Base-by-base conservation (phyloP, 306 rosid genomes). In the Quillaja saponaria region DNA sequence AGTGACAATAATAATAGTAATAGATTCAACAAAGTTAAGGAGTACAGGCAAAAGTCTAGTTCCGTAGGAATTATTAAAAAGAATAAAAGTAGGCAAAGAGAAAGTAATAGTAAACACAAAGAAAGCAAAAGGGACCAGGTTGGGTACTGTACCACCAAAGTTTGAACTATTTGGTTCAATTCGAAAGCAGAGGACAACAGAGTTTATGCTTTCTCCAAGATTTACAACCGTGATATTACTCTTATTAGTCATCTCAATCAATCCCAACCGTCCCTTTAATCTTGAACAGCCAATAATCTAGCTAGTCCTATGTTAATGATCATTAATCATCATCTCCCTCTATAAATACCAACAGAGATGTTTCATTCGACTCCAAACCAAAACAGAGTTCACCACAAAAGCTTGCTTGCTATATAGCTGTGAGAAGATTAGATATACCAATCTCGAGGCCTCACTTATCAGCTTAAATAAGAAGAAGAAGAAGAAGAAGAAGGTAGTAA, bases 171-270 rank as follows among this genome's bases (percentile, higher is more conserved):
- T 20, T 28, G 49, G 65, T 77, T 68, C 68, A 83, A 67, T 55
- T 62, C 75, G 72, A 82, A 78, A 72, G 72, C 34, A 71, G 82
- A 76, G 89, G 83, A 81, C 87, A 77, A 71, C 41, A 78, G 48
- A 18, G 25, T 34, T 75, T 68, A 11, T 73, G 71, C 87, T 45
- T 71, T 55, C 72, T 45, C 49, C 35, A 1, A 55, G 63, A 51
- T 73, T 76, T 58, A 75, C 66, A 37, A 33, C 74, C 83, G 48
- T 61, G 31, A 37, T 59, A 41, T 28, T 76, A 55, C 34, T 73
- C 74, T 47, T 64, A 31, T 42, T 37, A 12, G 78, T 77, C 81
- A 69, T 63, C 6, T 84, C 78, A 68, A 13, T 56, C 55, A 58
- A 81, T 79, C 92, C 50, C 37, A 18, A 64, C 86, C 90, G 45